phyloP scores from a whole-genome alignment of 1,284 basidiomycete genomes.

The Ustilago cynodontis region DNA sequence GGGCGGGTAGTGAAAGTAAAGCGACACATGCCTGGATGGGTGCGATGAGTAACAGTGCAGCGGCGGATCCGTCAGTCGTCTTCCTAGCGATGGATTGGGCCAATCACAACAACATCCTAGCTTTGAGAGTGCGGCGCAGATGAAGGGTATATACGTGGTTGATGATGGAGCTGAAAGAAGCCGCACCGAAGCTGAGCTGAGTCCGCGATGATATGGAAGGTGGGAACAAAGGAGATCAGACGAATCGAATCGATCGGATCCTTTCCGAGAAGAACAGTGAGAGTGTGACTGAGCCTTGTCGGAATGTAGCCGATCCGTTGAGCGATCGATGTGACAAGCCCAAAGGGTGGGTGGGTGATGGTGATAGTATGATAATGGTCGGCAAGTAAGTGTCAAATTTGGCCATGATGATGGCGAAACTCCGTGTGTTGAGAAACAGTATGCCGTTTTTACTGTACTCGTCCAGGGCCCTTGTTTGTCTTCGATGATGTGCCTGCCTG shows the following conservation, averaged over 20 bases:
- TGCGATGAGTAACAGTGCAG: conserved; percentile 10
- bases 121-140: neutral
- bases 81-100: neutral
- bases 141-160: neutral
- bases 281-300: neutral
- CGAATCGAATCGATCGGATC: neutral
- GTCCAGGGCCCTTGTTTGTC: neutral
- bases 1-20: conserved; percentile 1
- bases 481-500: neutral
- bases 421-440: too few relatives aligned
- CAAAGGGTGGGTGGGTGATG: neutral
- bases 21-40: conserved; percentile 15
- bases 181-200: neutral
- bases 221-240: neutral
- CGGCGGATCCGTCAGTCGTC: neutral
- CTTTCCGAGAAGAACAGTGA: neutral
- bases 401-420: neutral
- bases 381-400: neutral
- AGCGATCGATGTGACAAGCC: neutral
- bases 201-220: neutral
- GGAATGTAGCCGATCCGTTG: neutral
- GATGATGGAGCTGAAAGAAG: neutral
- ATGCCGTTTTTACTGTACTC: neutral
- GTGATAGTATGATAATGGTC: neutral
- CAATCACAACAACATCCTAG: neutral